Evolutionary conservation across 2,329 filamentous ascomycete genomes (phyloP), one percentile per base, ranked within the genome.

Genomic region (Aspergillus clavatus): DNA sequence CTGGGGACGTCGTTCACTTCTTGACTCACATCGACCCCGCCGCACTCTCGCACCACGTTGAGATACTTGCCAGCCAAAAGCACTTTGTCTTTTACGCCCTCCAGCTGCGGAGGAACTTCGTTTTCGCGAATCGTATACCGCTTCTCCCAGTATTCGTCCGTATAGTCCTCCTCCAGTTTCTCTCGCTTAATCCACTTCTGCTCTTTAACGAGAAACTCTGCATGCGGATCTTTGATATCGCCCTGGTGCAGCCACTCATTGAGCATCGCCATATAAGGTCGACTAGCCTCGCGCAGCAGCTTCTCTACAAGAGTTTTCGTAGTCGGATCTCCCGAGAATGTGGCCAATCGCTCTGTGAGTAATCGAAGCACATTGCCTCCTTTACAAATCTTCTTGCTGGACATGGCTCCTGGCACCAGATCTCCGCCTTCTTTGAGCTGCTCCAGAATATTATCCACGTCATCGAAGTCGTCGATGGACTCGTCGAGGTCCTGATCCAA

Each of bases 191-290:
- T 96, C 60, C 90, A 95, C 68, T 91, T 94, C 58, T 95, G 89
- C 66, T 97, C 93, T 62, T 94, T 94, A 61, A 98, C 84, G 42
- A 98, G 72, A 56, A 98, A 98, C 66, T 98, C 93, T 1, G 84
- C 81, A 65, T 97, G 91, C 0, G 90, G 89, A 64, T 98, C 93
- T 60, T 86, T 88, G 66, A 98, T 97, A 39, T 86, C 89, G 29
- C 93, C 93, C 61, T 95, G 91, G 62, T 98, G 93, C 12, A 98
- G 74, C 93, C 93, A 98, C 66, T 97, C 91, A 60, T 98, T 98
- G 49, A 98, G 73, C 93, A 98, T 98, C 33, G 80, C 79, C 90
- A 97, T 96, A 64, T 98, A 98, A 0, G 93, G 93, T 44, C 86
- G 81, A 59, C 90, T 96, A 1, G 91, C 86, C 66, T 97, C 91